Base-by-base conservation (phyloP, 495 filamentous ascomycete genomes). In the Lophiostoma macrostomum region DNA sequence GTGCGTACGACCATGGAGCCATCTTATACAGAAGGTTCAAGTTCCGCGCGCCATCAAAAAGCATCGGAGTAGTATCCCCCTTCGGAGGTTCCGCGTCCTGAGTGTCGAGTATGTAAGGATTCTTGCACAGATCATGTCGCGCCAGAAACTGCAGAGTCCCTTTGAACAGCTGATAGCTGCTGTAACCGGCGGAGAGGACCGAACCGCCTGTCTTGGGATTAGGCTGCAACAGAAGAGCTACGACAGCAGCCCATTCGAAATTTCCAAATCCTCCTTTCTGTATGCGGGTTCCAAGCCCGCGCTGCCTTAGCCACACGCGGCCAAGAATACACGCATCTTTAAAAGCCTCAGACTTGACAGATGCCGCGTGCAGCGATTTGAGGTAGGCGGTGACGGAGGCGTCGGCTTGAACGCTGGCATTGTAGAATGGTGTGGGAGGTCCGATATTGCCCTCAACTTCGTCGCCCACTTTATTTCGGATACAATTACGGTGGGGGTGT, bases 111-210 rank as follows among this genome's bases (percentile, higher is more conserved):
- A 82, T 44, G 24, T 86, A 69, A 1, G 87, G 82, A 30, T 80
- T 81, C 31, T 74, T 80, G 19, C 69, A 67, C 27, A 97, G 66
- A 63, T 95, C 82, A 22, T 75, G 82, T 5, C 76, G 74, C 7
- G 87, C 80, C 14, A 98, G 70, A 63, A 88, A 95, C 67, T 96
- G 90, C 35, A 98, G 63, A 4, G 82, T 82, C 1, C 85, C 90
- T 66, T 95, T 97, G 75, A 98, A 96, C 50, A 97, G 79, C 68
- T 98, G 91, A 36, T 93, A 93, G 71, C 84, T 87, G 69, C 85
- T 95, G 58, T 95, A 87, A 6, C 87, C 86, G 13, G 81, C 71
- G 20, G 88, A 84, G 1, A 98, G 74, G 19, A 90, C 64, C 2
- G 83, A 75, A 43, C 81, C 77, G 4, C 86, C 87, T 8, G 85